Conservation (phyloP, 495 filamentous ascomycete genomes). For the Clavariopsis aquatica region DNA sequence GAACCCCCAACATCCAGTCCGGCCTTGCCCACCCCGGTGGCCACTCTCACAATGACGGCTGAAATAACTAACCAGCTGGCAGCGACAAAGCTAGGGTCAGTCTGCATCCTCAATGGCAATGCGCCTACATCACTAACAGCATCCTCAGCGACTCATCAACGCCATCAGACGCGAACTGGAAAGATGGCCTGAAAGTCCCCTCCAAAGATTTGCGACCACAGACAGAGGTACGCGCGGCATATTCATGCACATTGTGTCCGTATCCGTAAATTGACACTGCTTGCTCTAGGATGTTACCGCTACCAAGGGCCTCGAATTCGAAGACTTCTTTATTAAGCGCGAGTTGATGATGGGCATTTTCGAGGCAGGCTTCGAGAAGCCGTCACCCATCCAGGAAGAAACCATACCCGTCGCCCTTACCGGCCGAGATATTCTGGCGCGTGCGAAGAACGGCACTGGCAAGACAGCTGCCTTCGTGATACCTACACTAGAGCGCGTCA, state of each 20-base stretch:
- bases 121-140: conserved; percentile 10
- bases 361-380: conserved; percentile 97
- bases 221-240: conserved; percentile 70
- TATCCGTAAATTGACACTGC: conserved; percentile 9
- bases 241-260: background rate
- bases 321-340: conserved; percentile 92
- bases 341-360: conserved; percentile 98
- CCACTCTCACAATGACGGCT: conserved; percentile 40
- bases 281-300: conserved; percentile 82
- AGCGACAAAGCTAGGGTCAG: conserved; percentile 70
- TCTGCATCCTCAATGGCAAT: conserved; percentile 14
- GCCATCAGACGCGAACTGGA: conserved; percentile 68
- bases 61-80: conserved; percentile 46
- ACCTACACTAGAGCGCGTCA: conserved; percentile 90
- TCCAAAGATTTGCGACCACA: conserved; percentile 85
- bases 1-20: background rate
- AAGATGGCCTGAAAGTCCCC: conserved; percentile 73
- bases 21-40: conserved; percentile 13
- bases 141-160: conserved; percentile 48
- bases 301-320: conserved; percentile 95
- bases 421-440: conserved; percentile 89
- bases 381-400: conserved; percentile 98
- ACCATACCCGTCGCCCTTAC: conserved; percentile 95
- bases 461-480: conserved; percentile 99
- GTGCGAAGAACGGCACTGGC: conserved; percentile 97